Percentiles rank a stretch among this genome's conserved stretches.
Conservation (phyloP, 2,329 filamentous ascomycete species). For the Phaeoacremonium minimum region DNA sequence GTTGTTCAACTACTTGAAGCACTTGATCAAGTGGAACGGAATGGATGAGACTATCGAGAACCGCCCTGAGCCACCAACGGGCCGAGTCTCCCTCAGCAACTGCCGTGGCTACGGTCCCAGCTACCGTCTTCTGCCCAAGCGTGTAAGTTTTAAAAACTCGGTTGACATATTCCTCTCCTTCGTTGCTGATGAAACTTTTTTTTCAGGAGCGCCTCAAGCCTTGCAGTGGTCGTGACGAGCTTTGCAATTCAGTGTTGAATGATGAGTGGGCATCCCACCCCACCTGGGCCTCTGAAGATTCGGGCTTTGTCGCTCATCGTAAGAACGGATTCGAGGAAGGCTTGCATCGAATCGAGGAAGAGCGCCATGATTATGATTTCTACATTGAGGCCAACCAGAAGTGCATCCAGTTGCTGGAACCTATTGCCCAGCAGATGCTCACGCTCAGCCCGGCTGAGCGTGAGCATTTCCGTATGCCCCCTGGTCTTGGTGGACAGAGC, state of each 20-base stretch:
- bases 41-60: slow-evolving; percentile 78
- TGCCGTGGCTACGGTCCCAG: slow-evolving; percentile 94
- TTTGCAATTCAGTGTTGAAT: slow-evolving; percentile 90
- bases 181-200: neutral
- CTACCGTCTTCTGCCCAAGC: slow-evolving; percentile 85
- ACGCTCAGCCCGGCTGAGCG: slow-evolving; percentile 72
- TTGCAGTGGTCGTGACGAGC: slow-evolving; percentile 90
- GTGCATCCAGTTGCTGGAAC: slow-evolving; percentile 93
- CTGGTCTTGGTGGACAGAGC: slow-evolving; percentile 84
- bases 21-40: slow-evolving; percentile 74
- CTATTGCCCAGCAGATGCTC: slow-evolving; percentile 85
- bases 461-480: slow-evolving; percentile 71
- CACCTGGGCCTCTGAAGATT: slow-evolving; percentile 97
- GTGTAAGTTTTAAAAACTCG: slow-evolving; percentile 38
- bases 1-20: slow-evolving; percentile 83
- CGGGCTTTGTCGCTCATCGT: slow-evolving; percentile 92
- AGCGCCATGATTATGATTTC: slow-evolving; percentile 97
- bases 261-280: slow-evolving; percentile 99
- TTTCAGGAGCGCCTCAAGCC: slow-evolving; percentile 75
- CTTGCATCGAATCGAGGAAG: slow-evolving; percentile 93
- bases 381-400: slow-evolving; percentile 94
- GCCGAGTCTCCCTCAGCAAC: slow-evolving; percentile 88
- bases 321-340: slow-evolving; percentile 96
- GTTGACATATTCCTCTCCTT: neutral
- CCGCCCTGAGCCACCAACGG: slow-evolving; percentile 67